phyloP scores from a whole-genome alignment of 805 yeast species.

The Pichia eremophila region DNA sequence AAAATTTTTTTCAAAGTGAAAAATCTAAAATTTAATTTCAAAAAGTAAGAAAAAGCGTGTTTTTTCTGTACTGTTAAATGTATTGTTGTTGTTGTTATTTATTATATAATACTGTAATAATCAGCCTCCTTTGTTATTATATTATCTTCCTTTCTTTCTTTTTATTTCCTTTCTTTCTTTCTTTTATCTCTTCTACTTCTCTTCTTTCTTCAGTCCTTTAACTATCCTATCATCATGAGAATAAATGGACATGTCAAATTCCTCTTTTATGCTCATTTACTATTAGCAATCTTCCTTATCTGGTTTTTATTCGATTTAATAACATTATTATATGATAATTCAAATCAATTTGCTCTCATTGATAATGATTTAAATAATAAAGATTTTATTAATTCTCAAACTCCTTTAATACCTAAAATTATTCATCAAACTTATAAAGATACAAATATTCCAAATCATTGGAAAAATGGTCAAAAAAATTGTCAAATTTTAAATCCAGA shows the following conservation, averaged over 20 bases:
- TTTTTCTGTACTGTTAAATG: too few relatives aligned
- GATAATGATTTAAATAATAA: constrained; percentile 52
- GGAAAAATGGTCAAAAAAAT: constrained; percentile 70
- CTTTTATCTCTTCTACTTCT: too few relatives aligned
- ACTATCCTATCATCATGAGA: too few relatives aligned
- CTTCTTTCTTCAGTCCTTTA: too few relatives aligned
- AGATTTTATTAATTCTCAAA: constrained; percentile 19
- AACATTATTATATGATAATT: constrained; percentile 64
- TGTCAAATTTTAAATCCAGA: constrained; percentile 80
- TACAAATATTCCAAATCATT: constrained; percentile 63
- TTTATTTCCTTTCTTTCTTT: too few relatives aligned
- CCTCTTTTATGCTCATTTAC: constrained; percentile 49
- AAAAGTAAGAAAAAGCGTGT: too few relatives aligned
- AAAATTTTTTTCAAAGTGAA: too few relatives aligned
- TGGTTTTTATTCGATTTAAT: constrained; percentile 65
- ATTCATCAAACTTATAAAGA: constrained; percentile 92
- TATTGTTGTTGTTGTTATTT: too few relatives aligned
- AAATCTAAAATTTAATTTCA: too few relatives aligned
- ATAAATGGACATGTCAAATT: constrained; percentile 63
- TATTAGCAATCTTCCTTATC: constrained; percentile 43
- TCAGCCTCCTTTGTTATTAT: too few relatives aligned
- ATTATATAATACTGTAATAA: too few relatives aligned
- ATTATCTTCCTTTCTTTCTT: too few relatives aligned
- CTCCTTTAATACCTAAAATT: constrained; percentile 71
- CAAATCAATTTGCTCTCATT: constrained; percentile 52